These are phyloP conservation scores for Artomyces pyxidatus DNA, from an alignment of 768 basidiomycete genomes.

Conservation along the genomic window DNA sequence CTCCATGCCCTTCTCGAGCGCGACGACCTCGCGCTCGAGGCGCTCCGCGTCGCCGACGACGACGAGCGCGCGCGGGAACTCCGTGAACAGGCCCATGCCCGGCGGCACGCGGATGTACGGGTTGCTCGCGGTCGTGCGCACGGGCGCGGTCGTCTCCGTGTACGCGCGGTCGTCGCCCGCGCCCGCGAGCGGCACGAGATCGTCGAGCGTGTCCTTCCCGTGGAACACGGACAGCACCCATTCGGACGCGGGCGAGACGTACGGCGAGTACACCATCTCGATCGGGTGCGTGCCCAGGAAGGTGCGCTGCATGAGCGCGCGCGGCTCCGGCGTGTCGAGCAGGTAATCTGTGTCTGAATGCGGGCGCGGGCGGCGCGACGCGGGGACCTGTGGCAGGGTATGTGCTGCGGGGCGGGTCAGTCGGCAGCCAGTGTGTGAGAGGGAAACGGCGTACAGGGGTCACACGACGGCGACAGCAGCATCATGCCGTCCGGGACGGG, in stretches of 20 bases:
- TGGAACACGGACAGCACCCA: conserved; percentile 27
- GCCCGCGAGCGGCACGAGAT: conserved; percentile 21
- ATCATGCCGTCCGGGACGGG: conserved; percentile 39
- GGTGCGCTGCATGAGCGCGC: conserved; percentile 43
- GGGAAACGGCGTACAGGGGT: conserved; percentile 21
- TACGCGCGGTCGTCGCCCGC: conserved; percentile 15
- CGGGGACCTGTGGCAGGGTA: conserved; percentile 39
- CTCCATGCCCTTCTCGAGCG: conserved; percentile 12
- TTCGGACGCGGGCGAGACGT: conserved; percentile 26
- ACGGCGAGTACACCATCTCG: conserved; percentile 27
- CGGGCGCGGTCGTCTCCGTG: conserved; percentile 19
- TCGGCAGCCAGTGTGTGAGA: conserved; percentile 21
- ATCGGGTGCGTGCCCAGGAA: conserved; percentile 37
- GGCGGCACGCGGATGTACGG: conserved; percentile 22
- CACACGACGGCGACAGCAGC: conserved; percentile 35
- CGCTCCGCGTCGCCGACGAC: conserved; percentile 46
- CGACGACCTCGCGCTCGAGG: conserved; percentile 37
- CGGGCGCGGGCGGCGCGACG: conserved; percentile 42
- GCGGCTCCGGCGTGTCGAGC: conserved; percentile 44
- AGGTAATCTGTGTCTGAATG: conserved; percentile 43
- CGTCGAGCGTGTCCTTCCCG: conserved; percentile 20
- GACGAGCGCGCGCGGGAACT: conserved; percentile 37
- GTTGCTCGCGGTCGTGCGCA: conserved; percentile 16
- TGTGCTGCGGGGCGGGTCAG: conserved; percentile 25
- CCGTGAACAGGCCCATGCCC: conserved; percentile 35